Conservation (phyloP, 2,329 filamentous ascomycete species). For the Hymenoscyphus infarciens region DNA sequence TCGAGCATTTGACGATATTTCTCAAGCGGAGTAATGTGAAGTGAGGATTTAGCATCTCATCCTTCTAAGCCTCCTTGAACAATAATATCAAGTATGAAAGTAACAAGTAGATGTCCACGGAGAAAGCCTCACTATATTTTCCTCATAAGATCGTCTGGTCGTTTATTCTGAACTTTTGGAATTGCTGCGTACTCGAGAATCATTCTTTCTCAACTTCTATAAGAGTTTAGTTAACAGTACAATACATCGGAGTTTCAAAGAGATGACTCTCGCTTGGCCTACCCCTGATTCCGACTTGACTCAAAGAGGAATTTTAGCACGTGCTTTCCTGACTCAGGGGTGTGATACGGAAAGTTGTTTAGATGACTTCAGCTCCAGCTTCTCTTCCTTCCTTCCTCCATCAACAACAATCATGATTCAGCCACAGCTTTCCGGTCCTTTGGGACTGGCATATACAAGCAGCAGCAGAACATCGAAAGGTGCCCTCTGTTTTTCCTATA, state of each 20-base stretch:
- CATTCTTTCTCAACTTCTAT: too few relatives aligned
- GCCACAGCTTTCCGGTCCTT: conserved; percentile 27
- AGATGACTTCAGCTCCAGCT: neutral
- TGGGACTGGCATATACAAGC: conserved; percentile 26
- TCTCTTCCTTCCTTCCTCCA: conserved; percentile 13
- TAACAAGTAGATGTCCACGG: too few relatives aligned
- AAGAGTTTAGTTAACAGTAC: neutral
- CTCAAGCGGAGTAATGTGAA: too few relatives aligned
- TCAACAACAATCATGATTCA: conserved; percentile 30
- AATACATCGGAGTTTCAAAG: too few relatives aligned
- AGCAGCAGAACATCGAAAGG: conserved; percentile 29
- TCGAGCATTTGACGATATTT: too few relatives aligned
- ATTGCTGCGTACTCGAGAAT: too few relatives aligned
- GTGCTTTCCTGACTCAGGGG: neutral
- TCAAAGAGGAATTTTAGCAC: neutral
- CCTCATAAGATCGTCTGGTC: too few relatives aligned
- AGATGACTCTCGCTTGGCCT: neutral
- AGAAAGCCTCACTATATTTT: too few relatives aligned
- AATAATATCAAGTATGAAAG: too few relatives aligned
- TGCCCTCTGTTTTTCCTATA: conserved; percentile 32
- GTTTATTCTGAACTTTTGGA: too few relatives aligned
- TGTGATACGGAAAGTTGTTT: neutral
- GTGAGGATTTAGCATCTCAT: too few relatives aligned
- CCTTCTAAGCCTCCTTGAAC: too few relatives aligned
- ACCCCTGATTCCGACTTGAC: neutral